Evolutionary conservation across 1,284 basidiomycete genomes (phyloP), one percentile per base, ranked within the genome.

Genomic region (Boletus semigastroideus): DNA sequence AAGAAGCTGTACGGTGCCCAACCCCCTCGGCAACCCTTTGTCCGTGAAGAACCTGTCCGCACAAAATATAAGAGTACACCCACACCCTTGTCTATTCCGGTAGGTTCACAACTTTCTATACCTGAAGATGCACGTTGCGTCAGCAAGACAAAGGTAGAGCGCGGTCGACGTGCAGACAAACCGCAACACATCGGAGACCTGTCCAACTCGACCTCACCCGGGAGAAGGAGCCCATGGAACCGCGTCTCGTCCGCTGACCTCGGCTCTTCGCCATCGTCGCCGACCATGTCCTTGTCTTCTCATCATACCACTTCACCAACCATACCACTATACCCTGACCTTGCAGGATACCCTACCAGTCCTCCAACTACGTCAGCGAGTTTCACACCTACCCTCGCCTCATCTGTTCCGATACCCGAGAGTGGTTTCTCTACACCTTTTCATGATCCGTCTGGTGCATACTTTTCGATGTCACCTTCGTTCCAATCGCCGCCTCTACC

Each of bases 1-100:
- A 84, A 83, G 68, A 83, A 83, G 53, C 72, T 81, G 11, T 83
- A 83, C 53, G 77, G 80, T n/a, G 48, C 74, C 27, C 76, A 79
- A 58, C 72, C 78, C 13, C 56, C 69, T 16, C 72, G 76, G 27
- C 64, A 71, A 33, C 79, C 82, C 0, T 83, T 83, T 62, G 72
- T 83, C 56, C 72, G 73, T 22, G 78, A 81, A 37, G 79, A 78
- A 25, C 63, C 66, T 0, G 65, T 68, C 38, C 65, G 67, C 37
- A 39, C 56, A 6, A 67, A 69, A 42, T 70, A 67, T 41, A 67
- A 67, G 46, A 68, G 57, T 25, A 56, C 62, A 5, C 63, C 68
- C 3, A 66, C 66, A 4, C 66, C 68, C 31, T 46, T 67, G 53
- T 67, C 59, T 55, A 69, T 62, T 52, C 71, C 58, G 56, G 66